Evolutionary conservation across 164 flowering plant species (phyloP), one percentile per base, ranked within the genome.

Genomic region (Akebia trifoliata): DNA sequence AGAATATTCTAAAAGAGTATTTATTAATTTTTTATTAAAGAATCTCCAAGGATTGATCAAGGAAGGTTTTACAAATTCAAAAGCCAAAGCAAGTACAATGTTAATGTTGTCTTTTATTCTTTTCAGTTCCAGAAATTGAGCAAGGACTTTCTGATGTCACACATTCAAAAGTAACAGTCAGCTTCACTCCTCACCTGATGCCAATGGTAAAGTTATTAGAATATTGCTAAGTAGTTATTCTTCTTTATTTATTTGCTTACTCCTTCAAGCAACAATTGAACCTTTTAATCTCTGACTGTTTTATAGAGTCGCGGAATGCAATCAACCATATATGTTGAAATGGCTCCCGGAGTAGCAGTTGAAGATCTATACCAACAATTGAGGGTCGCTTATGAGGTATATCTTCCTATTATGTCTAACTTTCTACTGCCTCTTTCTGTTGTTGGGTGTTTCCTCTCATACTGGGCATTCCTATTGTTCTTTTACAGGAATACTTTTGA

Each of bases 121-220:
- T 67, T 76, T 51, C 91, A 94, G 99, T 81, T 59, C 97, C 95
- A 14, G 99, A 94, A 74, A 90, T 94, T 56, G 99, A 94, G 72
- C 99, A 94, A 74, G 99, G 97, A 43, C 77, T 94, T 48, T 74
- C 90, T 57, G 93, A 81, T 62, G 92, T 74, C 60, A 85, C 93
- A 59, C 34, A 69, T 61, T 69, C 95, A 48, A 81, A 80, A 74
- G 76, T 90, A 22, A 86, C 84, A 20, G 82, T 94, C 66, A 94
- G 97, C 81, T 94, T 90, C 72, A 94, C 96, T 49, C 99, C 99
- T 53, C 93, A 88, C 67, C 75, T 94, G 25, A 88, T 90, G 86
- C 99, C 97, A 49, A 90, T 90, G 99, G 99, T 94, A 77, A 62
- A 44, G 46, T 21, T 34, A 5, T 37, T 40, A 7, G 14, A 52